Evolutionary conservation across 495 filamentous ascomycete genomes (phyloP).

Genomic region (Aspergillus heteromorphus): DNA sequence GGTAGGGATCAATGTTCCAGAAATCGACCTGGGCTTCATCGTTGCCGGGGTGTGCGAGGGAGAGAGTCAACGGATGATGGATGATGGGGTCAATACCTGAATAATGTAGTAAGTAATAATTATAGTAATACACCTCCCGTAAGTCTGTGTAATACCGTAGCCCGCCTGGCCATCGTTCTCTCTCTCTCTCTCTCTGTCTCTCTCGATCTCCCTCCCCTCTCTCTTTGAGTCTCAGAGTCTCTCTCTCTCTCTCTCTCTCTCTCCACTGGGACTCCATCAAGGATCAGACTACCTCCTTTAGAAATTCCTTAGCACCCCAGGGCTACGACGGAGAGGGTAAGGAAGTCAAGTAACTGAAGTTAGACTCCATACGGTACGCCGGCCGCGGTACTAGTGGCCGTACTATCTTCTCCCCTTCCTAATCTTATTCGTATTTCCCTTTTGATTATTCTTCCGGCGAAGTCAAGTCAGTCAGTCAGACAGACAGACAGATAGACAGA

Average conservation of each 20-base stretch:
- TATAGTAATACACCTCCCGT: neutral
- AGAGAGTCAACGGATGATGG: neutral
- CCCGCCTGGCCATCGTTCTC: too few species aligned
- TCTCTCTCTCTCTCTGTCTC: too few species aligned
- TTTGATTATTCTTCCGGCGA: slow-evolving; percentile 11
- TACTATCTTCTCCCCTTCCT: slow-evolving; percentile 20
- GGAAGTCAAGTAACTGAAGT: slow-evolving; percentile 1
- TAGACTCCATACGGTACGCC: slow-evolving; percentile 7
- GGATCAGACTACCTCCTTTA: neutral
- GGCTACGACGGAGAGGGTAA: neutral
- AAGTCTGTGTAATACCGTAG: neutral
- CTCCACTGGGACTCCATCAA: neutral
- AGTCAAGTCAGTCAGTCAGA: neutral
- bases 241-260: too few species aligned
- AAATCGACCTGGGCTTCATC: slow-evolving; percentile 3
- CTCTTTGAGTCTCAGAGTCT: too few species aligned
- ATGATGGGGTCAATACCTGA: neutral
- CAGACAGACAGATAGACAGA: too few species aligned
- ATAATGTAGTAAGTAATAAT: neutral
- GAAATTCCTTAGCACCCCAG: neutral
- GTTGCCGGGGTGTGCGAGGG: neutral
- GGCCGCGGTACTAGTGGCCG: slow-evolving; percentile 15
- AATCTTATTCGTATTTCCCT: slow-evolving; percentile 16
- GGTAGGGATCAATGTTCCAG: slow-evolving; percentile 13
- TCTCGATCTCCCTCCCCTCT: too few species aligned